A percentile compares a stretch with the other conserved stretches of the same genome.
These are phyloP conservation scores for Cryptosporidium xiaoi DNA, from an alignment of 169 alveolate species.

Conservation along the genomic window DNA sequence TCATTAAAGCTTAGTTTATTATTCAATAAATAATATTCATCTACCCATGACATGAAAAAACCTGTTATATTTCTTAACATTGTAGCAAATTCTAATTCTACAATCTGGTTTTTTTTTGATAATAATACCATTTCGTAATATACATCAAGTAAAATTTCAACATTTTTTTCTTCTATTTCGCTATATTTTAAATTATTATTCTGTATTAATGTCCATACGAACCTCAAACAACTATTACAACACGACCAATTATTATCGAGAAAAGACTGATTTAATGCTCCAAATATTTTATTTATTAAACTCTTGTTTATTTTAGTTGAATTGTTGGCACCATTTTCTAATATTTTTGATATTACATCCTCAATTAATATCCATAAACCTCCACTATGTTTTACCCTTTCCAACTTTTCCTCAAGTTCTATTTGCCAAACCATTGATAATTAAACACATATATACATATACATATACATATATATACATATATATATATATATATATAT, in stretches of 20 bases:
- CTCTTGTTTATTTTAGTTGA: neutral
- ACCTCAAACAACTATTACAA: slow-evolving; percentile 63
- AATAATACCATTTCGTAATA: slow-evolving; percentile 18
- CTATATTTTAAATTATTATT: slow-evolving; percentile 25
- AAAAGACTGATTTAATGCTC: slow-evolving; percentile 10
- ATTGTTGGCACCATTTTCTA: neutral
- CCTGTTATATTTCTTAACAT: slow-evolving; percentile 65
- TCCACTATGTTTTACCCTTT: slow-evolving; percentile 21
- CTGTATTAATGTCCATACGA: slow-evolving; percentile 63
- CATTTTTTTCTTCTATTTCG: slow-evolving; percentile 33
- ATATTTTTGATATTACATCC: slow-evolving; percentile 44
- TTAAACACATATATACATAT: neutral
- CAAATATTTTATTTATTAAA: slow-evolving; percentile 23
- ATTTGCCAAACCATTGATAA: slow-evolving; percentile 65
- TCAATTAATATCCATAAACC: slow-evolving; percentile 47
- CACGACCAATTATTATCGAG: slow-evolving; percentile 57
- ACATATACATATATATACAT: too few relatives aligned
- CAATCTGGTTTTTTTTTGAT: slow-evolving; percentile 18
- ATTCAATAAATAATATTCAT: slow-evolving; percentile 15
- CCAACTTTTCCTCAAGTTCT: slow-evolving; percentile 52
- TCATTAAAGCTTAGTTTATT: slow-evolving; percentile 1
- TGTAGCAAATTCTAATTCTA: slow-evolving; percentile 70
- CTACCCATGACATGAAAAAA: slow-evolving; percentile 73
- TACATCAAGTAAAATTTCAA: slow-evolving; percentile 16
- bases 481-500: too few relatives aligned